Percentiles rank a stretch among this genome's conserved stretches.
Conservation (phyloP, 83 land plant genomes). For the Diphasiastrum complanatum region DNA sequence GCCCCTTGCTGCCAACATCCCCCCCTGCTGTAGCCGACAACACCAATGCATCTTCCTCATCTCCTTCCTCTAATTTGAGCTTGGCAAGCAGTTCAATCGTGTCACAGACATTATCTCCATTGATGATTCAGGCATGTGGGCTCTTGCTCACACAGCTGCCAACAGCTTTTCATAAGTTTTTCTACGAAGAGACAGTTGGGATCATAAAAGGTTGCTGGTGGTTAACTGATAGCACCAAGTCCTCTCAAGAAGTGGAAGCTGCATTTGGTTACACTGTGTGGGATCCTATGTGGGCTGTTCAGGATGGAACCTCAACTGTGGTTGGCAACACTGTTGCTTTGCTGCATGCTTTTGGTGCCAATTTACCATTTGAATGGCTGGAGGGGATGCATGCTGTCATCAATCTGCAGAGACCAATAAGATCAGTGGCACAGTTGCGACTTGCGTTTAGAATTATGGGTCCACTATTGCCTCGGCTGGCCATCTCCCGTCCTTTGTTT, state of each 20-base stretch:
- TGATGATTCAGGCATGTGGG: slow-evolving; percentile 97
- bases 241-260: slow-evolving; percentile 63
- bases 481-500: slow-evolving; percentile 66
- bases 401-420: slow-evolving; percentile 70
- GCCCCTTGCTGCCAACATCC: slow-evolving; percentile 64
- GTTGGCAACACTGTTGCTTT: slow-evolving; percentile 82
- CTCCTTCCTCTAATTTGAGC: slow-evolving; percentile 39
- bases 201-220: slow-evolving; percentile 95
- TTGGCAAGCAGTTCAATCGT: slow-evolving; percentile 51
- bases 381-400: slow-evolving; percentile 75
- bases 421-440: slow-evolving; percentile 80
- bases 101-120: slow-evolving; percentile 58
- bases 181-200: slow-evolving; percentile 80
- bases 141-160: slow-evolving; percentile 92
- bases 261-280: slow-evolving; percentile 79
- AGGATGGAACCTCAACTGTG: slow-evolving; percentile 87
- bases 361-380: slow-evolving; percentile 91
- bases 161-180: slow-evolving; percentile 70
- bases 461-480: slow-evolving; percentile 78
- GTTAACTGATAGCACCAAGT: slow-evolving; percentile 70
- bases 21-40: slow-evolving; percentile 75
- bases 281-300: slow-evolving; percentile 96
- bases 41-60: slow-evolving; percentile 34
- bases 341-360: slow-evolving; percentile 73
- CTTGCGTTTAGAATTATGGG: slow-evolving; percentile 89